A percentile compares a stretch with the other conserved stretches of the same genome.
These are phyloP conservation scores for Suhomyces bokatorum DNA, from an alignment of 1,139 yeast genomes.

Conservation along the genomic window DNA sequence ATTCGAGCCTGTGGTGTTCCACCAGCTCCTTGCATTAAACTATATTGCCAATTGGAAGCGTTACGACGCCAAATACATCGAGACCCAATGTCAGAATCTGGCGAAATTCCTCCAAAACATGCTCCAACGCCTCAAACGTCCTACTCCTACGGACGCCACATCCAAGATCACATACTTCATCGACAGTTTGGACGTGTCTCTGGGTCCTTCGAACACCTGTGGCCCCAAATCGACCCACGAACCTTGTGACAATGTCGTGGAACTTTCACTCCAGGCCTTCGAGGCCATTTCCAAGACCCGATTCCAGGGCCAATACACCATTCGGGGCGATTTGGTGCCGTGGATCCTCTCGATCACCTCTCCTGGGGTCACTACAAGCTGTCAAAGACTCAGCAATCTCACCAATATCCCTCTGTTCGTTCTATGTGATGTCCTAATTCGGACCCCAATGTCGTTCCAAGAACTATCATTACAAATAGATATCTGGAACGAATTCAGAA, in stretches of 20 bases:
- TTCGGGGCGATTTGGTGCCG: constrained; percentile 17
- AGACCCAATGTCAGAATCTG: background rate
- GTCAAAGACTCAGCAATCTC: constrained; percentile 27
- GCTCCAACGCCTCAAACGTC: background rate
- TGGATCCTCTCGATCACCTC: constrained; percentile 36
- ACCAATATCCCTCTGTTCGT: constrained; percentile 40
- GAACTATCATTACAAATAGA: constrained; percentile 40
- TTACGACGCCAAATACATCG: background rate
- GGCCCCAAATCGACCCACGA: background rate
- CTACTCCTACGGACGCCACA: background rate
- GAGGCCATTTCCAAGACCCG: constrained; percentile 6
- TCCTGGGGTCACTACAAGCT: constrained; percentile 29
- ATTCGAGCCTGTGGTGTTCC: constrained; percentile 19
- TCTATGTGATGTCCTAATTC: constrained; percentile 33
- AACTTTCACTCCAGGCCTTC: constrained; percentile 6
- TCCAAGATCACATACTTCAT: background rate
- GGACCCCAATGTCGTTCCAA: constrained; percentile 36
- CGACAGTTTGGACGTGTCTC: background rate
- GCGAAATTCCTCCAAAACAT: background rate
- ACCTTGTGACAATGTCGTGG: background rate
- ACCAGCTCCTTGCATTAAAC: constrained; percentile 7
- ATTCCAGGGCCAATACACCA: constrained; percentile 1
- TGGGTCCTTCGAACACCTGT: background rate
- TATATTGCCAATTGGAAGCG: background rate
- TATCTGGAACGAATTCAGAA: constrained; percentile 31